Evolutionary conservation across 192 early-diverging fungal genomes (phyloP).

Genomic region (Entomortierella beljakovae): DNA sequence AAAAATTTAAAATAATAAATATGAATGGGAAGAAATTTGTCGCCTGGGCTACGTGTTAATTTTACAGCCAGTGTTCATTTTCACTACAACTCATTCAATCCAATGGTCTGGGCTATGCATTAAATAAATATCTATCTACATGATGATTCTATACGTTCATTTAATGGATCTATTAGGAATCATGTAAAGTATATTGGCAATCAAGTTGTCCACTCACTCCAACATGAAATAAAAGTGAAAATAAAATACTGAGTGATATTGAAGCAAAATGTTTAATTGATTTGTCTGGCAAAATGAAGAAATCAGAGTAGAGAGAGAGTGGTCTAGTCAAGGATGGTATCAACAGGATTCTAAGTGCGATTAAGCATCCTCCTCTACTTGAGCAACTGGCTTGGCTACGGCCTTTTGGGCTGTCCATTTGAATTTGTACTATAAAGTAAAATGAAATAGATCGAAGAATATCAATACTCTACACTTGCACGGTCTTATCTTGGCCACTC

Average conservation of each 20-base stretch:
- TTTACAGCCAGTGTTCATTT: too few species aligned
- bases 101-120: too few species aligned
- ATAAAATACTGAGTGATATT: neutral
- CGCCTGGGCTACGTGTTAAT: neutral
- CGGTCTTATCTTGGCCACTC: too few species aligned
- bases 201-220: too few species aligned
- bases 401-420: constrained; percentile 42
- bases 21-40: neutral
- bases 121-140: too few species aligned
- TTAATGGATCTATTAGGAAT: too few species aligned
- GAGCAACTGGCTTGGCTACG: constrained; percentile 17
- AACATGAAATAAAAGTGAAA: too few species aligned
- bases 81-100: too few species aligned
- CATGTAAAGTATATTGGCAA: too few species aligned
- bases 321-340: neutral
- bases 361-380: constrained; percentile 47
- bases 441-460: too few species aligned
- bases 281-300: neutral
- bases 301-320: neutral
- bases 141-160: too few species aligned
- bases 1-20: neutral
- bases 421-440: constrained; percentile 13
- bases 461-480: too few species aligned
- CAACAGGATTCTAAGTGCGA: neutral
- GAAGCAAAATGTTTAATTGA: neutral